Percentiles rank a stretch among this genome's conserved stretches.
phyloP scores from a whole-genome alignment of 495 filamentous ascomycete species.

The Aspergillus nidulans region DNA sequence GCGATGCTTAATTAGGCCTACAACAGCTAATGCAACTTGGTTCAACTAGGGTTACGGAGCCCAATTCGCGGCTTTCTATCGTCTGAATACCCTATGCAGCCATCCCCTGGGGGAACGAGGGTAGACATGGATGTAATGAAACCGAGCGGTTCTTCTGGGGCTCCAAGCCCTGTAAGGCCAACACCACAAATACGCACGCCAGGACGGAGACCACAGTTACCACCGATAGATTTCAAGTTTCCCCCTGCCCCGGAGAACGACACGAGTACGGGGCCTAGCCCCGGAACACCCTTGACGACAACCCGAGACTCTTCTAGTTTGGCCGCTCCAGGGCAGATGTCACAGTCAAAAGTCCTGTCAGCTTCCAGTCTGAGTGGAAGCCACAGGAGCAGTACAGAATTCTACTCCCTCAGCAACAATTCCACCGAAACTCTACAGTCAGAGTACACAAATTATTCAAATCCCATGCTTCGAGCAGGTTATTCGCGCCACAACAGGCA shows the following conservation, averaged over 20 bases:
- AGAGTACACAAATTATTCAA: constrained; percentile 72
- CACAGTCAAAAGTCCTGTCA: constrained; percentile 66
- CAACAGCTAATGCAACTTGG: background rate
- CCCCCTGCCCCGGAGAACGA: constrained; percentile 45
- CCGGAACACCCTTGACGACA: constrained; percentile 11
- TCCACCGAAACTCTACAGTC: constrained; percentile 91
- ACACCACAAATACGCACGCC: constrained; percentile 24
- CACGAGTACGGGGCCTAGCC: constrained; percentile 27
- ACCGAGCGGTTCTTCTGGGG: constrained; percentile 21
- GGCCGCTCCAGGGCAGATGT: constrained; percentile 45
- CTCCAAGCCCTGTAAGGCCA: constrained; percentile 26
- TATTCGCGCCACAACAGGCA: constrained; percentile 57
- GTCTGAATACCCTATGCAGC: constrained; percentile 27
- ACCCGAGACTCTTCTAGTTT: constrained; percentile 20
- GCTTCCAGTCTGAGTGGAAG: constrained; percentile 61
- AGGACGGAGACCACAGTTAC: constrained; percentile 37
- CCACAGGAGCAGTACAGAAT: constrained; percentile 85
- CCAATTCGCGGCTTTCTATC: constrained; percentile 26
- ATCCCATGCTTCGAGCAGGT: constrained; percentile 38
- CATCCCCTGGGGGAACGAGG: constrained; percentile 19
- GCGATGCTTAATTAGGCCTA: background rate
- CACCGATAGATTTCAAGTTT: constrained; percentile 65
- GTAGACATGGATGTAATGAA: constrained; percentile 30
- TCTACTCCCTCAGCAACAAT: constrained; percentile 89
- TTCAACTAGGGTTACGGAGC: constrained; percentile 20